Conservation (phyloP, 2,329 filamentous ascomycete species). For the Teratosphaeria zuluensis region DNA sequence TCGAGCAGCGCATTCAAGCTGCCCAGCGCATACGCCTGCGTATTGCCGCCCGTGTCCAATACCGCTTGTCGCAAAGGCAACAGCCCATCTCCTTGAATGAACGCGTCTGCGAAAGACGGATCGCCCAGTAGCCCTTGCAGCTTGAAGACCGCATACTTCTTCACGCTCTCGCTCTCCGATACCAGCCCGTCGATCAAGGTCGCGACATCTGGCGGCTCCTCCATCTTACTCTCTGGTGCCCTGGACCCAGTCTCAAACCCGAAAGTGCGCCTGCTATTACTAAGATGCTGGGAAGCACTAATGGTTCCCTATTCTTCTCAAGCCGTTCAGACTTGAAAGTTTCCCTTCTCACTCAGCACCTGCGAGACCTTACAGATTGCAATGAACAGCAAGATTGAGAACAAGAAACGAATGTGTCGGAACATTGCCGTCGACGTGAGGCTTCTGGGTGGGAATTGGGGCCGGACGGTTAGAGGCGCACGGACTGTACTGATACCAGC, state of each 20-base stretch:
- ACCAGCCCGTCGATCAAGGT: conserved; percentile 45
- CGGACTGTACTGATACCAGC: neutral
- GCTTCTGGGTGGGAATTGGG: neutral
- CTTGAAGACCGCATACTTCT: conserved; percentile 99
- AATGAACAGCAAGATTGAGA: conserved; percentile 28
- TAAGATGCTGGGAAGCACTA: neutral
- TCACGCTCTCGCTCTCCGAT: conserved; percentile 71
- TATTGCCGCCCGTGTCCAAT: conserved; percentile 81
- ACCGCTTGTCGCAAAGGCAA: conserved; percentile 72
- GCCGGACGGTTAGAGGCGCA: neutral
- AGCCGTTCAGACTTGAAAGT: conserved; percentile 5
- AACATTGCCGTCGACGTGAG: conserved; percentile 3
- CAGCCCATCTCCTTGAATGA: conserved; percentile 82
- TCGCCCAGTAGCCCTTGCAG: conserved; percentile 92
- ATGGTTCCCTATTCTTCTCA: neutral
- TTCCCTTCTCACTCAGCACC: conserved; percentile 12
- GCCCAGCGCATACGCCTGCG: conserved; percentile 86
- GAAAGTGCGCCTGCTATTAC: neutral
- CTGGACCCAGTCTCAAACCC: neutral
- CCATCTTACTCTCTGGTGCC: conserved; percentile 13
- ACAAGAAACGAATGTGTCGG: conserved; percentile 12
- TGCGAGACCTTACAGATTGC: conserved; percentile 44
- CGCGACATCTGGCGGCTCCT: conserved; percentile 23
- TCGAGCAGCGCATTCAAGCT: conserved; percentile 80
- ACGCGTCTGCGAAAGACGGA: conserved; percentile 90